phyloP scores from a whole-genome alignment of 2,329 filamentous ascomycete species.

The Drechslerella coelobrocha region DNA sequence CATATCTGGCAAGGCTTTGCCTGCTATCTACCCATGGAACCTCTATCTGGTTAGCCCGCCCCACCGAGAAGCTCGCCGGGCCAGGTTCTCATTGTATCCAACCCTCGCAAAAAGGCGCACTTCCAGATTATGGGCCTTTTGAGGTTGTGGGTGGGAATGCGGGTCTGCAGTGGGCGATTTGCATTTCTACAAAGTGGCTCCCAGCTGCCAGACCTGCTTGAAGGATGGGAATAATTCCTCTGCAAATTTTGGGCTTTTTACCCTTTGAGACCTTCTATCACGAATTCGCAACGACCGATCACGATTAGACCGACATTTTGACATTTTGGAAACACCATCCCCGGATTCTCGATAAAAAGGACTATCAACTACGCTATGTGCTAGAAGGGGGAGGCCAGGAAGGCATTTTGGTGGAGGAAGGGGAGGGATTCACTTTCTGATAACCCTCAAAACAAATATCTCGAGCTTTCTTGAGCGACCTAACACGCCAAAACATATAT shows the following conservation, averaged over 20 bases:
- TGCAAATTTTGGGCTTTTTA: no score
- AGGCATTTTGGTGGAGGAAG: constrained; percentile 18
- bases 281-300: no score
- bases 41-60: neutral
- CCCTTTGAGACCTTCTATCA: no score
- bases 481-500: neutral
- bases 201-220: no score
- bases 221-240: no score
- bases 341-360: neutral
- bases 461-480: neutral
- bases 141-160: no score
- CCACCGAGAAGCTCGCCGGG: neutral
- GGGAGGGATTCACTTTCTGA: constrained; percentile 14
- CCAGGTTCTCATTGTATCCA: neutral
- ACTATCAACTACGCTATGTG: constrained; percentile 11
- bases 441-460: neutral
- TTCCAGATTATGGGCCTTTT: neutral
- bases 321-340: neutral
- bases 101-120: no score
- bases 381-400: constrained; percentile 4
- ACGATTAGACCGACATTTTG: neutral
- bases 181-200: no score
- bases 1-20: neutral
- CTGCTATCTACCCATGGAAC: neutral
- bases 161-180: no score